Percentiles rank a stretch among this genome's conserved stretches.
phyloP scores from a whole-genome alignment of 768 basidiomycete genomes.

The Boletales sp. region DNA sequence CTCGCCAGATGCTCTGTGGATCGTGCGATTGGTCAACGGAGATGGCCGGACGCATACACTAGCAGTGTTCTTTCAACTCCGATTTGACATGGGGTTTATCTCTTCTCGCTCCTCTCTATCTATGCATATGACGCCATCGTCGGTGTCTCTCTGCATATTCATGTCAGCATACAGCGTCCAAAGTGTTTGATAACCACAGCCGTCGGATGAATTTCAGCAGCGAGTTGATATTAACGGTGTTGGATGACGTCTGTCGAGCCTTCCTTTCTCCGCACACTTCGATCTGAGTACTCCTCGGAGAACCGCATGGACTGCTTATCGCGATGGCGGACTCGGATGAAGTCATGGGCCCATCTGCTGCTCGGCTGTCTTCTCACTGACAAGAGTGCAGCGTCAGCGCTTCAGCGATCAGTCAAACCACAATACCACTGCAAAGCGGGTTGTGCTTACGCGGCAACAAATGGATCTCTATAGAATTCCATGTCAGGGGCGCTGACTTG shows the following conservation, averaged over 20 bases:
- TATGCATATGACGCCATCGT: slow-evolving; percentile 11
- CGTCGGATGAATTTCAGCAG: neutral
- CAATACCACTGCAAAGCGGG: neutral
- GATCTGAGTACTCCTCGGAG: slow-evolving; percentile 17
- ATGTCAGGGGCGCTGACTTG: neutral
- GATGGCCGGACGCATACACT: slow-evolving; percentile 1
- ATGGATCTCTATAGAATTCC: too few species aligned
- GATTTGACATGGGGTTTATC: slow-evolving; percentile 13
- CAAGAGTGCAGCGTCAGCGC: too few species aligned
- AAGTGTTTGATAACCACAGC: neutral
- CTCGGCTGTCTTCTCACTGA: slow-evolving; percentile 1
- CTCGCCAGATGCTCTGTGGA: slow-evolving; percentile 1
- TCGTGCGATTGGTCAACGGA: slow-evolving; percentile 2
- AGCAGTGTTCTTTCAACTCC: slow-evolving; percentile 4
- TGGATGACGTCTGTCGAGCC: slow-evolving; percentile 1
- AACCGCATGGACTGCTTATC: slow-evolving; percentile 12
- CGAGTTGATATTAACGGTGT: neutral
- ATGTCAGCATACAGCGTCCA: neutral
- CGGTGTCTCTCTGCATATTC: slow-evolving; percentile 5
- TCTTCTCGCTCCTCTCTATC: neutral
- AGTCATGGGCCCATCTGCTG: neutral
- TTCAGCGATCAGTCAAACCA: neutral
- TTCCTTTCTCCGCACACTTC: neutral
- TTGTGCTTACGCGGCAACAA: too few species aligned
- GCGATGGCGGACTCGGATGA: slow-evolving; percentile 10